Evolutionary conservation across 2,329 filamentous ascomycete species (phyloP), one percentile per base, ranked within the genome.

Genomic region (Pyrenophora tritici-repentis): DNA sequence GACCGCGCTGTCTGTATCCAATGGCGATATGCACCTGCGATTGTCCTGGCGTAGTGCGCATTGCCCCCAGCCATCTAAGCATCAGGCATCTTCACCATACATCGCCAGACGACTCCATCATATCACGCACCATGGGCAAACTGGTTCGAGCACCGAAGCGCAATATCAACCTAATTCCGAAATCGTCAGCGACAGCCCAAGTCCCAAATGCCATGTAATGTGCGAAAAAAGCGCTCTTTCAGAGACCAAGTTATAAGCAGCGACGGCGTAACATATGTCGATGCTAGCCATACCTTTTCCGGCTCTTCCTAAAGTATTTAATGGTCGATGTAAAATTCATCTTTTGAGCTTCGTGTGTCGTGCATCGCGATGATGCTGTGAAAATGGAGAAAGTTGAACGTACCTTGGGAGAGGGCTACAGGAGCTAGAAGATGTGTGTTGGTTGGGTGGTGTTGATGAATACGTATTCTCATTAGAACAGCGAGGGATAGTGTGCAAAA

Each of bases 271-370:
- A 70, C 70, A 78, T 78, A 68, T 78, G 75, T 73, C 75, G 76
- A 78, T 78, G 71, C 76, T 71, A 72, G 74, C 73, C 73, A 73
- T 78, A 73, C 75, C 76, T 79, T 77, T 77, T 79, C 74, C 77
- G 77, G 77, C 77, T 79, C 77, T 79, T 79, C 77, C 77, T 79
- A 77, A 69, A 70, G 60, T 63, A 64, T 61, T 57, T 66, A 58
- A 69, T 69, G 69, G 68, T 71, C 67, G 64, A 68, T 70, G 62
- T 62, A 62, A 55, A 66, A 49, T 71, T 71, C 68, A 72, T 72
- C 68, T 53, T 59, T 67, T 54, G 58, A 67, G 64, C 63, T 46
- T 31, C 36, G 35, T 16, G 12, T 22, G 33, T 43, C 53, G 42
- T 12, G 41, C 24, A 17, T 35, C 41, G 47, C 47, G 14, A 33